Percentiles rank a stretch among this genome's conserved stretches.
Evolutionary conservation across 306 rosid species (phyloP).

Genomic region (Delonix regia): DNA sequence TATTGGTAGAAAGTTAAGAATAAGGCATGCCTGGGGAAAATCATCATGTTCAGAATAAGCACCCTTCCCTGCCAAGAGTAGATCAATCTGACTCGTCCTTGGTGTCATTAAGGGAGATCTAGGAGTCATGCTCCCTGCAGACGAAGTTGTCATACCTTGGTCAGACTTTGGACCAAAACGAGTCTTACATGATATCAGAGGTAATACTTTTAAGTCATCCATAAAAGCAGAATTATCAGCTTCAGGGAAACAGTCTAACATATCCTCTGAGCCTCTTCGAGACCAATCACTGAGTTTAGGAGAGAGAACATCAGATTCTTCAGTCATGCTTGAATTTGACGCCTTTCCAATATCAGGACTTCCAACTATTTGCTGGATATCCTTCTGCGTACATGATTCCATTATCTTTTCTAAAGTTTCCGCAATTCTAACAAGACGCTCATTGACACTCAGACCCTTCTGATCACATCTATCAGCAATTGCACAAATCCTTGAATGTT

Average conservation of each 20-base stretch:
- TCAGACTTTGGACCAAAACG: conserved; percentile 99
- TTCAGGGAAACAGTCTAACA: conserved; percentile 96
- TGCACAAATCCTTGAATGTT: conserved; percentile 92
- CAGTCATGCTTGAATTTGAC: conserved; percentile 88
- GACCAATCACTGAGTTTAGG: conserved; percentile 98
- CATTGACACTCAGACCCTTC: conserved; percentile 88
- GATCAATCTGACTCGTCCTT: conserved; percentile 89
- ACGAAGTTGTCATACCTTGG: conserved; percentile 97
- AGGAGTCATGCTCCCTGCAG: conserved; percentile 99
- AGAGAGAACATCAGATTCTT: conserved; percentile 88
- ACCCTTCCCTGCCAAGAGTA: conserved; percentile 92
- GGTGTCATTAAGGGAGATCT: conserved; percentile 98
- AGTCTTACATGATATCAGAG: conserved; percentile 91
- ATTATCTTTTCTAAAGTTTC: conserved; percentile 89
- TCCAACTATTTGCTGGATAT: conserved; percentile 72
- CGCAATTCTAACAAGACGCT: conserved; percentile 80
- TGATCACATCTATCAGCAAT: conserved; percentile 97
- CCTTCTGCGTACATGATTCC: conserved; percentile 78
- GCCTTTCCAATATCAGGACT: conserved; percentile 97
- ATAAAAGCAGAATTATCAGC: conserved; percentile 74
- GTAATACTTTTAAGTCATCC: conserved; percentile 94
- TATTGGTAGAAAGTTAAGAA: conserved; percentile 11
- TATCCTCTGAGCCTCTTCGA: conserved; percentile 96
- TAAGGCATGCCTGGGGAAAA: conserved; percentile 78
- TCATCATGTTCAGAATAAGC: conserved; percentile 94